Evolutionary conservation across 2,329 filamentous ascomycete genomes (phyloP), one percentile per base, ranked within the genome.

Genomic region (Colletotrichum cereale): DNA sequence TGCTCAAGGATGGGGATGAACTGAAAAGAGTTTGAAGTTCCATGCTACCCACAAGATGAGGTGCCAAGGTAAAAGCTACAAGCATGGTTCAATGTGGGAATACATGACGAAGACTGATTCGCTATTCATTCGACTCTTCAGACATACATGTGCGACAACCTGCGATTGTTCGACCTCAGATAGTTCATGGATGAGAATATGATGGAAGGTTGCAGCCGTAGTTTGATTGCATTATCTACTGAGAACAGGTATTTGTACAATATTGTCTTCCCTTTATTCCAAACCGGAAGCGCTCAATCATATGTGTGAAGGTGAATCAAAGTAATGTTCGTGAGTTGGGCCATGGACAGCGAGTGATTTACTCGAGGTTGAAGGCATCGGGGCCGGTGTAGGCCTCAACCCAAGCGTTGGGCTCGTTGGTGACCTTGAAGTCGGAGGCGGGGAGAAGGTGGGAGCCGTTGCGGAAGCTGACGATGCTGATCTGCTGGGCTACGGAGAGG

Each of bases 381-480:
- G 79, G 63, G 64, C 79, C 79, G 26, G 62, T 75, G 75, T 81
- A 81, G 60, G 10, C 62, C 77, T 81, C 71, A 50, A 78, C 75
- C 53, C 64, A 62, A 34, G 75, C 78, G 66, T 79, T 79, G 65
- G 75, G 75, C 72, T 77, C 40, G 66, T 73, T 53, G 56, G 72
- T 65, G 42, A 66, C 68, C 24, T 24, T 58, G 29, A 80, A 73
- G 50, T 79, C 71, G 74, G 65, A 57, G 73, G 72, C 75, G 62
- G 75, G 72, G 57, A 81, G 75, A 2, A 75, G 64, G 76, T 79
- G 76, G n/a, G 67, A 64, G 70, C 74, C 79, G 5, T 68, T 73
- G 50, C 75, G 74, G 75, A 75, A 64, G 75, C 74, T 76, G 38
- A 31, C 71, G 63, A 76, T 77, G 55, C 71, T 75, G 21, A 80